Conservation (phyloP, 2,329 filamentous ascomycete genomes). For the Colletotrichum spaethianum region DNA sequence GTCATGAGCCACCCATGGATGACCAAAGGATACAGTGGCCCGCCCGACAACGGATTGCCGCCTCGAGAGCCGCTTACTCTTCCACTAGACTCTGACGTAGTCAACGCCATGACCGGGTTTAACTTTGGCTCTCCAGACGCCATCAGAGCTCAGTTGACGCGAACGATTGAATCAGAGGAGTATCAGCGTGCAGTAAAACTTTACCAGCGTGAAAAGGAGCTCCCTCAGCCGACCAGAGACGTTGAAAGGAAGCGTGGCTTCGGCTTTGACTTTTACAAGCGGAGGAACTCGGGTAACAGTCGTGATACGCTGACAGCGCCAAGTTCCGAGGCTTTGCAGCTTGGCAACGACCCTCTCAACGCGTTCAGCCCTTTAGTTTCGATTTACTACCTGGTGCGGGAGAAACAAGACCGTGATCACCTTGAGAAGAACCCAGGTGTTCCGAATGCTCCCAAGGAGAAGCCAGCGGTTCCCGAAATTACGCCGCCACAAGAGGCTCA, state of each 20-base stretch:
- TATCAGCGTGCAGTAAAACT: constrained; percentile 88
- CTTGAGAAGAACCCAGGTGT: constrained; percentile 64
- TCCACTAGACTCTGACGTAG: constrained; percentile 85
- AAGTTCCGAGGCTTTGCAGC: constrained; percentile 87
- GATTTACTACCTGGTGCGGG: constrained; percentile 95
- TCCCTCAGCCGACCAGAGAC: constrained; percentile 70
- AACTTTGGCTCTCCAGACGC: constrained; percentile 92
- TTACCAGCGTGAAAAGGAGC: constrained; percentile 76
- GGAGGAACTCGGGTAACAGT: constrained; percentile 89
- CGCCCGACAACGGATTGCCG: constrained; percentile 92
- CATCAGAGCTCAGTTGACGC: constrained; percentile 85
- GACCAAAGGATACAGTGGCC: constrained; percentile 87
- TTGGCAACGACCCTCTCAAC: constrained; percentile 90
- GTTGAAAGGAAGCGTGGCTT: constrained; percentile 90
- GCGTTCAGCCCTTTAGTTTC: constrained; percentile 94
- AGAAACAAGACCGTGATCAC: constrained; percentile 89
- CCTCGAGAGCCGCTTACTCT: constrained; percentile 86
- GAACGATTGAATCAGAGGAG: constrained; percentile 92
- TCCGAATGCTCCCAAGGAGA: constrained; percentile 53
- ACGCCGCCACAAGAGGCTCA: constrained; percentile 87
- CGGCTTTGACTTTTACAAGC: constrained; percentile 95
- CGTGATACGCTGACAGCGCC: constrained; percentile 87
- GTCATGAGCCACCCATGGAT: constrained; percentile 98
- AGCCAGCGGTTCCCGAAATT: constrained; percentile 77
- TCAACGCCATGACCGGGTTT: constrained; percentile 97